Base-by-base conservation (phyloP, 768 basidiomycete genomes). In the Hypsizygus marmoreus region DNA sequence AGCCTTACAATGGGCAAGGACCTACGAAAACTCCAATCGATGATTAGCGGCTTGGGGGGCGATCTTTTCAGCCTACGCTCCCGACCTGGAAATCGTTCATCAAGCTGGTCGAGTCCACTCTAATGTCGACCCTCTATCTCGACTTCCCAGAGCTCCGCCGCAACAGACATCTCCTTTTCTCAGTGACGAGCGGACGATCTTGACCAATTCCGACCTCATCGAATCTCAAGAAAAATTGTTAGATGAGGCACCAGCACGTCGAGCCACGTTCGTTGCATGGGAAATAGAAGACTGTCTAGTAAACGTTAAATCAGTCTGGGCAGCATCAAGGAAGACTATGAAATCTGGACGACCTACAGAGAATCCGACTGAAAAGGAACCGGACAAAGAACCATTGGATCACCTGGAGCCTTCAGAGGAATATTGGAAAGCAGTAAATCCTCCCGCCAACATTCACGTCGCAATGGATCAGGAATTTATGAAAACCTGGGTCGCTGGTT, bases 21-120 rank as follows among this genome's bases (percentile, higher is more conserved):
- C 51, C 0, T 63, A 55, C 22, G 49, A 63, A 40, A 59, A 60
- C 35, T 48, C 47, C 0, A 63, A 63, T 36, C 40, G 53, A 10
- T 29, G 63, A 2, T 45, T 70, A 4, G 49, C 55, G 1, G 56
- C 61, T 1, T 71, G 64, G 65, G 66, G 64, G 46, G 50, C 62
- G 1, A 59, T 69, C 4, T 68, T 66, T 33, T 37, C 59, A 0
- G 66, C 68, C 1, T 69, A 60, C n/a, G n/a, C n/a, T 23, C 67
- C 62, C 0, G 47, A 49, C 0, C 45, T 71, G 0, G 50, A 54
- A 33, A 67, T 70, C 13, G 50, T 65, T 1, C 69, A 70, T 32
- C 42, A 63, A 13, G 49, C 67, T 0, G 69, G 69, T 0, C 13
- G 59, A 19, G 47, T 67, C 0, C 69, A 71, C 33, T 68, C 63